Percentiles rank a stretch among this genome's conserved stretches.
Evolutionary conservation across 352 stramenopile species (phyloP).

Genomic region (Thraustochytrium striatum): DNA sequence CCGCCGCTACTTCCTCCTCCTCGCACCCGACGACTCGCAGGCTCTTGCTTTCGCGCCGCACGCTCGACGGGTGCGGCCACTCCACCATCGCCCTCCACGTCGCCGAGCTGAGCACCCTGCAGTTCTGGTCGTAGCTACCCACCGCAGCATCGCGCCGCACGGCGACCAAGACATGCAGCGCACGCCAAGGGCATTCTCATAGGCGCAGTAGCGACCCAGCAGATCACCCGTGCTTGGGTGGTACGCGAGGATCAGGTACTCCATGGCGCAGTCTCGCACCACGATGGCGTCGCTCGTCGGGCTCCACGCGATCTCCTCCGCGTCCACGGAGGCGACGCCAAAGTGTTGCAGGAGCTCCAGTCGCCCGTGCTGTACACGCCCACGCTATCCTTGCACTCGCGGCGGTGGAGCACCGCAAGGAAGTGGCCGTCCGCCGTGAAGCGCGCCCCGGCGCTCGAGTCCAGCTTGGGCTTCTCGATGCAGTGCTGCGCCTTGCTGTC

Average conservation of each 20-base stretch:
- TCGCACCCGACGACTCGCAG: too few relatives aligned
- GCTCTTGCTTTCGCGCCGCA: not conserved
- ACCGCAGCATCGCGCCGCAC: not conserved
- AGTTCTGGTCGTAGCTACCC: constrained; percentile 25
- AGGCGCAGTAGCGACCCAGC: constrained; percentile 36
- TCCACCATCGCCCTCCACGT: constrained; percentile 10
- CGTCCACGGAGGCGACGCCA: constrained; percentile 1
- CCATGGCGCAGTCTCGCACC: constrained; percentile 24
- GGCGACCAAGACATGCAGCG: not conserved
- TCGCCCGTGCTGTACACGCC: constrained; percentile 25
- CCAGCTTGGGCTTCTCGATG: constrained; percentile 36
- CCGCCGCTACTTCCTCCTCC: too few relatives aligned
- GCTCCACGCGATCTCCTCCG: constrained; percentile 14
- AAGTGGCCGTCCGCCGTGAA: constrained; percentile 22
- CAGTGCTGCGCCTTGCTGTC: not conserved
- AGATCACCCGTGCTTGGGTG: not conserved
- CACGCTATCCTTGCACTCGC: constrained; percentile 43
- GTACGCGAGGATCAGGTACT: constrained; percentile 42
- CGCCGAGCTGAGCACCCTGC: constrained; percentile 17
- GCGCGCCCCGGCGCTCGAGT: not conserved
- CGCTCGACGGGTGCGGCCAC: constrained; percentile 2
- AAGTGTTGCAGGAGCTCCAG: constrained; percentile 16
- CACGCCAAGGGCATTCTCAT: constrained; percentile 30
- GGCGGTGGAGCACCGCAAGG: constrained; percentile 9
- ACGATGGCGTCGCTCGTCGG: constrained; percentile 20